Conservation (phyloP, 257 asterid species). For the Ophiorrhiza pumila region DNA sequence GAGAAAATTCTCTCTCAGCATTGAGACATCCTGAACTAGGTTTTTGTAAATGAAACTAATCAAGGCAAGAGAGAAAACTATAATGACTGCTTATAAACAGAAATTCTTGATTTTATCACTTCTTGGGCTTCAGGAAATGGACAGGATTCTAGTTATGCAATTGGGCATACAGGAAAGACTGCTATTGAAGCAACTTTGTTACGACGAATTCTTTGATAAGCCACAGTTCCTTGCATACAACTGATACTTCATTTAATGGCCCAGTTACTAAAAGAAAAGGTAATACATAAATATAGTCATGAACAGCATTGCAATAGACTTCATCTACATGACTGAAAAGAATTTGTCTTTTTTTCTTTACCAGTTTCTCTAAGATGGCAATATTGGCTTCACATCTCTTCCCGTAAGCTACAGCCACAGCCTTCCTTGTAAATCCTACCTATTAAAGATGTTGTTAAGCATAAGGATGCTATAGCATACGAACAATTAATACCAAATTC, state of each 20-base stretch:
- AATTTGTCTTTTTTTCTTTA: conserved; percentile 22
- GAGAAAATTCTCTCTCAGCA: background rate
- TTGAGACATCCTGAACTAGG: background rate
- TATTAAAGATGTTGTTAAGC: conserved; percentile 23
- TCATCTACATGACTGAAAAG: background rate
- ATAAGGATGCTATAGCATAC: background rate
- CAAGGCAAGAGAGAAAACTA: background rate
- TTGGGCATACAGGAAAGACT: background rate
- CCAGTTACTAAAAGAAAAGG: background rate
- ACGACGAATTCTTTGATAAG: background rate
- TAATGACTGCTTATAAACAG: background rate
- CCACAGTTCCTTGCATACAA: background rate
- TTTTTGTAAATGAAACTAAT: background rate
- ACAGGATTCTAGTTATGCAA: background rate
- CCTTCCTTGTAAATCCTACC: conserved; percentile 90
- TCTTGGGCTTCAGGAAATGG: background rate
- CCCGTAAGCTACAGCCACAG: conserved; percentile 82
- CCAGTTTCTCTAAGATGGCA: conserved; percentile 73
- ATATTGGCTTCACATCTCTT: conserved; percentile 77
- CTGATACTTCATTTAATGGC: background rate
- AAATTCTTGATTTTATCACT: background rate
- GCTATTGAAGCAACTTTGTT: background rate
- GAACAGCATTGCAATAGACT: conserved; percentile 2
- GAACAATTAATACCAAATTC: background rate
- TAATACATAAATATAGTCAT: background rate